Conservation (phyloP, 352 stramenopile species). For the Phytophthora fragariaefolia region DNA sequence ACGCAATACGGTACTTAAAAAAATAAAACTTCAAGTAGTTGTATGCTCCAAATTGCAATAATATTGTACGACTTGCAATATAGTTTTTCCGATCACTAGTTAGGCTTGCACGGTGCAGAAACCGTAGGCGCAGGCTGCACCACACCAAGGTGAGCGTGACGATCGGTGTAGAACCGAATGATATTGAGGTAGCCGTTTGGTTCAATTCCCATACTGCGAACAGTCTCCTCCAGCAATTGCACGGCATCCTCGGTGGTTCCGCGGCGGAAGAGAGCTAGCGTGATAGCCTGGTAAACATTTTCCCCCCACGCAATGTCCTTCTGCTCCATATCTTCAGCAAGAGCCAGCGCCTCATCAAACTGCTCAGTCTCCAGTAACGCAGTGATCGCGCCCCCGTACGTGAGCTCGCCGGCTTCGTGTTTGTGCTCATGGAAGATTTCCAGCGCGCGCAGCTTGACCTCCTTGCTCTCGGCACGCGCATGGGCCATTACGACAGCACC, state of each 20-base stretch:
- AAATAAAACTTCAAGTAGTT: too few relatives aligned
- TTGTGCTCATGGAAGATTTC: slow-evolving; percentile 54
- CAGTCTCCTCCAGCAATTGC: slow-evolving; percentile 53
- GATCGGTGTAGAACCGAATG: slow-evolving; percentile 57
- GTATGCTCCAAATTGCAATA: too few relatives aligned
- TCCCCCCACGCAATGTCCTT: slow-evolving; percentile 54
- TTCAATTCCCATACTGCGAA: slow-evolving; percentile 56
- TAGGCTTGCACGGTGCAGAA: too few relatives aligned
- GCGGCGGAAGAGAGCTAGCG: slow-evolving; percentile 55
- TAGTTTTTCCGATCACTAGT: too few relatives aligned
- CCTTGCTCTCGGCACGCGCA: slow-evolving; percentile 46
- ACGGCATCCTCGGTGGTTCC: slow-evolving; percentile 55
- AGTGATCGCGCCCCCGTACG: slow-evolving; percentile 58
- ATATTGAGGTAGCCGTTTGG: slow-evolving; percentile 63
- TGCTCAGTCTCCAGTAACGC: slow-evolving; percentile 54
- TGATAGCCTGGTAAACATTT: slow-evolving; percentile 56
- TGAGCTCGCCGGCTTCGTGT: slow-evolving; percentile 47
- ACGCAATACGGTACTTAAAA: too few relatives aligned
- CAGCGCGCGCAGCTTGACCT: slow-evolving; percentile 41
- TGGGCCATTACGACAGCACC: slow-evolving; percentile 68
- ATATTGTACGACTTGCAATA: too few relatives aligned
- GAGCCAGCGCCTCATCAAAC: slow-evolving; percentile 45
- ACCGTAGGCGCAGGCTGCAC: slow-evolving; percentile 15
- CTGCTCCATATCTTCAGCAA: slow-evolving; percentile 52
- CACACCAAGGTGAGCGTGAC: slow-evolving; percentile 43